Base-by-base conservation (phyloP, 164 flowering plant species). In the Berberis thunbergii region DNA sequence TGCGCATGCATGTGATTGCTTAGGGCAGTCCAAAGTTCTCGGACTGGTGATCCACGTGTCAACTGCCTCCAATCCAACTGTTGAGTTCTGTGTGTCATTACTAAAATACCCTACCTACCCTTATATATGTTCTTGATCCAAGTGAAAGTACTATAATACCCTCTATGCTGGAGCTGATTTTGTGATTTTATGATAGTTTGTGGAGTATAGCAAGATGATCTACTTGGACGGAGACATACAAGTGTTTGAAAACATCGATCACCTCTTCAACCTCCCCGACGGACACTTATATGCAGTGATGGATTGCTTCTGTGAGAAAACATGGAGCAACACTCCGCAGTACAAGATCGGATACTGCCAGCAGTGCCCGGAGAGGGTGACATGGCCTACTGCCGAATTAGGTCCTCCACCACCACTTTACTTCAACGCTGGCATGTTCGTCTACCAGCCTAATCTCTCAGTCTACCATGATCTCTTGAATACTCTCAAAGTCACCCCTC, bases 221-320 rank as follows among this genome's bases (percentile, higher is more conserved):
- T 88, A 86, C 74, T 65, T 88, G 75, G 92, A 89, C 48, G 93
- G 88, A 7, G 96, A 89, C 58, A 84, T 89, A 7, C 96, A 89
- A 66, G 92, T 86, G 45, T 86, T 61, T 55, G 85, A 78, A 0
- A 89, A 85, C 80, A 81, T 86, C 2, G 96, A 88, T 55, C 84
- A 88, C 52, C 78, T 88, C 2, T 88, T 88, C 11, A 90, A 86
- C n/a, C 41, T 58, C 4, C 78, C 76, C 2, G 72, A 75, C 13
- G 90, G 92, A 0, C 39, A 79, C 13, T 78, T 87, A 9, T 87
- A 87, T 55, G 95, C 81, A 0, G 91, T 81, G 45, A 84, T 76
- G 89, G 95, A 89, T 63, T 89, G 92, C 54, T 84, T 86, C 74
- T 86, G 92, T 44, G 96, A 89, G 78, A 78, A 77, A 60, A 81